Evolutionary conservation across 345 rosid species (phyloP).

Genomic region (Euclidium syriacum): DNA sequence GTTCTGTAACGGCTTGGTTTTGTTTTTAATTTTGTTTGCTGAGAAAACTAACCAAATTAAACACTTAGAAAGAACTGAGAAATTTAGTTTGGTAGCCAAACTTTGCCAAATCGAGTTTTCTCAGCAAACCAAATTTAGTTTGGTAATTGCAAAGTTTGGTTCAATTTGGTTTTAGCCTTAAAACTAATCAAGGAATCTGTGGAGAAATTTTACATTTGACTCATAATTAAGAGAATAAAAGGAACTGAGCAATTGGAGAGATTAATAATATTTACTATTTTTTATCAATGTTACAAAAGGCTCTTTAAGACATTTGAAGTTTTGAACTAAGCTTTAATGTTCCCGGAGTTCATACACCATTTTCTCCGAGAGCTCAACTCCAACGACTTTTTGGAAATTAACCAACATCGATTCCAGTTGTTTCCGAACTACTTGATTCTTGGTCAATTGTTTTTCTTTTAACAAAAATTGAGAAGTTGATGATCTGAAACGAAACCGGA

Average conservation of each 20-base stretch:
- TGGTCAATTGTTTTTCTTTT: conserved; percentile 9
- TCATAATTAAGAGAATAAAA: neutral
- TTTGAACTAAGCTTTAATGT: conserved; percentile 6
- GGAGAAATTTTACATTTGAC: too few relatives aligned
- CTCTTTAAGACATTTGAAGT: neutral
- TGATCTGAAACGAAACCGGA: neutral
- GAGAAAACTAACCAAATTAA: too few relatives aligned
- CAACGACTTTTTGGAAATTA: conserved; percentile 52
- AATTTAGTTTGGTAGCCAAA: too few relatives aligned
- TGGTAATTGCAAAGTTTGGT: neutral
- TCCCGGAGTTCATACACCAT: conserved; percentile 60
- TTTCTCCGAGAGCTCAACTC: conserved; percentile 59
- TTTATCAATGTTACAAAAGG: conserved; percentile 5
- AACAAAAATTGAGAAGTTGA: neutral
- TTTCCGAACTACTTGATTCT: conserved; percentile 27
- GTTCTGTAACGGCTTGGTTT: neutral
- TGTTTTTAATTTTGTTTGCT: neutral
- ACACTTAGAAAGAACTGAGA: too few relatives aligned
- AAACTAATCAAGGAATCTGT: neutral
- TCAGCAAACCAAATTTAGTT: too few relatives aligned
- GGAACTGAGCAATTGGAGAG: too few relatives aligned
- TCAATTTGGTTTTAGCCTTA: neutral
- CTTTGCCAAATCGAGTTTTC: too few relatives aligned
- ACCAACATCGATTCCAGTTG: conserved; percentile 53
- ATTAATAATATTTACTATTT: neutral